phyloP scores from a whole-genome alignment of 2,329 filamentous ascomycete species.

The Allantophomopsis cytisporea region DNA sequence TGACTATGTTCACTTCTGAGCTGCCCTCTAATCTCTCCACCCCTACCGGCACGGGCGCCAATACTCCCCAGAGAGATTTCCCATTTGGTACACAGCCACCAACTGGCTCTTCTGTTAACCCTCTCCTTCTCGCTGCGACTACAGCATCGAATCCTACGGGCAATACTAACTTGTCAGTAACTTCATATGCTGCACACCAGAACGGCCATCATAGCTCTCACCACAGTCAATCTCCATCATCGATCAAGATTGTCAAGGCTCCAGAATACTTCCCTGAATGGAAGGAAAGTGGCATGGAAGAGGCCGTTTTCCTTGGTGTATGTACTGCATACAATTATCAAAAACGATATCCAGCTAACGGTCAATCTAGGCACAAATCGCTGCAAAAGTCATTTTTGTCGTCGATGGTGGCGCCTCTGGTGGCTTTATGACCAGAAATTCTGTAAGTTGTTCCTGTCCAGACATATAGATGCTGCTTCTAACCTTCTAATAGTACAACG shows the following conservation, averaged over 20 bases:
- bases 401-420: slow-evolving; percentile 47
- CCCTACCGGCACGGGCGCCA: slow-evolving; percentile 77
- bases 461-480: slow-evolving; percentile 28
- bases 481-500: slow-evolving; percentile 14
- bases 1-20: slow-evolving; percentile 95
- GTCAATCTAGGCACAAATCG: slow-evolving; percentile 34
- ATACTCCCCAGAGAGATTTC: slow-evolving; percentile 55
- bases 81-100: slow-evolving; percentile 37
- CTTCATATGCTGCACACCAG: slow-evolving; percentile 10
- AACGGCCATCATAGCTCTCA: slow-evolving; percentile 35
- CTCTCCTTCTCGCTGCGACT: slow-evolving; percentile 82
- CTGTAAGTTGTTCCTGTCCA: slow-evolving; percentile 46
- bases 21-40: slow-evolving; percentile 89
- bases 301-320: slow-evolving; percentile 4
- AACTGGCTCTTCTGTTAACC: slow-evolving; percentile 61
- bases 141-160: slow-evolving; percentile 34
- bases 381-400: slow-evolving; percentile 58
- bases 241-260: slow-evolving; percentile 49
- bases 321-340: too few relatives aligned
- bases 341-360: too few relatives aligned
- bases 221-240: slow-evolving; percentile 55
- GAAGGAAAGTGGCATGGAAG: slow-evolving; percentile 29
- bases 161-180: slow-evolving; percentile 23
- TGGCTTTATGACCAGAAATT: slow-evolving; percentile 49
- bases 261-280: slow-evolving; percentile 65